Evolutionary conservation across 805 yeast species (phyloP), one percentile per base, ranked within the genome.

Genomic region (Metschnikowia peoriensis): DNA sequence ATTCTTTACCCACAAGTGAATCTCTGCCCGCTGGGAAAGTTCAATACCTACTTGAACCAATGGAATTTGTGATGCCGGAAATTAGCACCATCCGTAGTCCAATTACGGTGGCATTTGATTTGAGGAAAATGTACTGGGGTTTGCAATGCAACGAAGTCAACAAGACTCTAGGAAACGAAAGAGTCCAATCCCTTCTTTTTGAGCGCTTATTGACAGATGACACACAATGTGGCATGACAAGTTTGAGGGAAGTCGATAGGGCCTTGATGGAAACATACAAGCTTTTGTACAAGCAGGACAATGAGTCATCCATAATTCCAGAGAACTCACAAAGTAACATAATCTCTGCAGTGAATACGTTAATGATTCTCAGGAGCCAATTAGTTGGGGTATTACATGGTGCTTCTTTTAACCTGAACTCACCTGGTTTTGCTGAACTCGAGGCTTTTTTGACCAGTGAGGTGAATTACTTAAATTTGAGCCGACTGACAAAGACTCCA

Each of bases 201-300:
- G 50, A 47, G 28, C 41, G 50, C 10, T 41, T 47, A 16, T 22
- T 47, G 11, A 10, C n/a, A 27, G 39, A 16, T 7, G 50, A 47
- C 35, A 6, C 29, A 4, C 41, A 11, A 9, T 7, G 15, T 7
- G 47, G 29, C 6, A 15, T 11, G 9, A 15, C n/a, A 4, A 14
- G 28, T 8, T 17, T 27, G 2, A 11, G 10, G 11, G 32, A 15
- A 15, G 28, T 44, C 6, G 47, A 44, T 32, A 11, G 16, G 29
- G 10, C 16, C 22, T 14, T 47, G 27, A 41, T 28, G 22, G 32
- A 16, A 12, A 35, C 50, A 12, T 47, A 47, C 41, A 29, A 35
- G 15, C 16, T 32, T 12, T 32, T 32, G 12, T 32, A 32, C 35
- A 6, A 32, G 12, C 35, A 9, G 14, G 35, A 32, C 10, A 12